Evolutionary conservation across 208 protist species (phyloP), one percentile per base, ranked within the genome.

Genomic region (Angomonas ambiguus): DNA sequence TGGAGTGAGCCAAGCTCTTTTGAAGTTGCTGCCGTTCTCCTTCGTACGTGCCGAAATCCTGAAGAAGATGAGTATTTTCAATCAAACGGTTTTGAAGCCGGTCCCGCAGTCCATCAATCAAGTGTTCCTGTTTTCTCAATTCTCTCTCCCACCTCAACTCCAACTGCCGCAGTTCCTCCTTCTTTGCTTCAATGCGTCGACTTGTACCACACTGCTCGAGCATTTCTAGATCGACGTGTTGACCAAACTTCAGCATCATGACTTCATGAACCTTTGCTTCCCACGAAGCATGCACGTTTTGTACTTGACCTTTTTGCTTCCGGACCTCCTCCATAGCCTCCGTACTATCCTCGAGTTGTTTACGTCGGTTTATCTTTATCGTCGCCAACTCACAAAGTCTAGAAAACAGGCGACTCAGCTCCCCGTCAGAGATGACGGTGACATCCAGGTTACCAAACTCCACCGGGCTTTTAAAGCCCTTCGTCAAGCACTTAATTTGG

Each of bases 231-330:
- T 98, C 92, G 10, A 98, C 88, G 20, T 82, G 74, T 57, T 93
- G 87, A 11, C 96, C 96, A 69, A 98, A 98, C 75, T 97, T 97
- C 48, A 98, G 77, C 69, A 97, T 77, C 88, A 98, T 97, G 32
- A 97, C 90, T 51, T 98, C 96, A 58, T 82, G 80, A 22, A 97
- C 88, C 65, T 87, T 85, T 5, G 76, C 80, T 64, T 97, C 83
- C 90, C 92, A 97, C 35, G 92, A 74, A 24, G 76, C 57, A 60
- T 90, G 82, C 1, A 86, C 76, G 10, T 76, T 76, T 31, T 85
- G 77, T n/a, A 88, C 80, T 20, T 82, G 88, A 16, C 80, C 71
- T 65, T 91, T 91, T 48, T 81, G 72, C 2, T 82, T 71, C 60
- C 84, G 91, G 41, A 93, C 74, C 49, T 62, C 64, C 62, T 92